Base-by-base conservation (phyloP, 805 yeast species). In the Candida morakotiae region DNA sequence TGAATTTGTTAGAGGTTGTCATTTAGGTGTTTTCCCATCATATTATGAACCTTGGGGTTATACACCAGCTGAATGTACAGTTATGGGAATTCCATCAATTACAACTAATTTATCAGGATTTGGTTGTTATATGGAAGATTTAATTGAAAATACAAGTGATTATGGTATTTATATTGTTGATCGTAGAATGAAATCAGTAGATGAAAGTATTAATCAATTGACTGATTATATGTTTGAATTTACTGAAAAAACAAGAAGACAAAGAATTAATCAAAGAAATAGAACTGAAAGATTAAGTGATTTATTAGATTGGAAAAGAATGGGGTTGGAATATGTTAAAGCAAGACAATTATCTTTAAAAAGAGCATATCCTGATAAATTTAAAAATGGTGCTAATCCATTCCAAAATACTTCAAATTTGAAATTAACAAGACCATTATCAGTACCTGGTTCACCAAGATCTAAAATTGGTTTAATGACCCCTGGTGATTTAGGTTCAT, bases 21-120 rank as follows among this genome's bases (percentile, higher is more conserved):
- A 91, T 63, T 69, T 93, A 61, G 98, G 98, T 60, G 96, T 91
- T 35, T 91, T 91, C 81, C 98, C 98, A 34, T 87, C 96, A 0
- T 91, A 91, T 66, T 91, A 91, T 58, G 98, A 91, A 66, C 98
- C 98, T 3, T 91, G 98, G 98, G 98, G 98, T 27, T 91, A 91
- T 62, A 91, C 98, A 2, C 98, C 98, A 3, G 98, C 98, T 7
- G 98, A 91, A 61, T 93, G 98, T 69, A 91, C 98, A 0, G 98
- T 93, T 17, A 91, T 91, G 98, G 98, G 98, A 39, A 95, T 93
- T 42, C 98, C 98, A 13, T 87, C 96, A 5, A 86, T 91, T 53
- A 91, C 98, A 9, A 91, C 98, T 28, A 91, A 91, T 59, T 67
- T 91, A 42, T 87, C 96, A 2, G 98, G 98, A 1, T 91, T 91